These are phyloP conservation scores for Nicotiana otophora DNA, from an alignment of 257 asterid species.

Conservation along the genomic window DNA sequence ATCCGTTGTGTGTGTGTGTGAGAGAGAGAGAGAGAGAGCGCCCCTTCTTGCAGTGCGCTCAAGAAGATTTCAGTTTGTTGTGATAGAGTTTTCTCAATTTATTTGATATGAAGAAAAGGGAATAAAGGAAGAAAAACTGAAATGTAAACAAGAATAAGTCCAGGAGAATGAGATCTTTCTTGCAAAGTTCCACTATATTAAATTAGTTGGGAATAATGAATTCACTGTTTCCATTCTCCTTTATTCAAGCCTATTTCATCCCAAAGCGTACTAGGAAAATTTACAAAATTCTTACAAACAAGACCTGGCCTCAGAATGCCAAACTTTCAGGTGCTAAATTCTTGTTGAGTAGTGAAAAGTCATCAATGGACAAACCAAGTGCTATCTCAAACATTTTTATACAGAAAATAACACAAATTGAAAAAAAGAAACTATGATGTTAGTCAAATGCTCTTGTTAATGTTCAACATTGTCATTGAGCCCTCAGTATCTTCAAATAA, in stretches of 20 bases:
- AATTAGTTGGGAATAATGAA: not conserved
- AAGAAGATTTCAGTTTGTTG: too few relatives aligned
- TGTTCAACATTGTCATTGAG: constrained; percentile 40
- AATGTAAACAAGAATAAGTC: not conserved
- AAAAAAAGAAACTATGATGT: not conserved
- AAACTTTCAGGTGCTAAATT: not conserved
- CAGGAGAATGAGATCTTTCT: not conserved
- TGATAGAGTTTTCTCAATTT: too few relatives aligned
- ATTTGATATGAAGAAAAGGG: not conserved
- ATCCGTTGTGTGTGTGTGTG: too few relatives aligned
- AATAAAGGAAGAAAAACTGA: too few relatives aligned
- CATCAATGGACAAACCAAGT: not conserved
- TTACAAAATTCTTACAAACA: constrained; percentile 8
- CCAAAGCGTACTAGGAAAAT: not conserved
- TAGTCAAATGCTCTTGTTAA: constrained; percentile 34
- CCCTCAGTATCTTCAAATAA: constrained; percentile 46
- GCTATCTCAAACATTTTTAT: constrained; percentile 4
- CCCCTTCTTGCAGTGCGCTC: too few relatives aligned
- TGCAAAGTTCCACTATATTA: not conserved
- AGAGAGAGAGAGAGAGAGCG: too few relatives aligned
- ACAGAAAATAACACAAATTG: not conserved
- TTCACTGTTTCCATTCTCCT: not conserved
- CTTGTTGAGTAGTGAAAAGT: not conserved
- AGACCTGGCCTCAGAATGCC: not conserved
- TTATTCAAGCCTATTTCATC: not conserved